Percentiles rank a stretch among this genome's conserved stretches.
Evolutionary conservation across 306 rosid species (phyloP).

Genomic region (Malus asiatica): DNA sequence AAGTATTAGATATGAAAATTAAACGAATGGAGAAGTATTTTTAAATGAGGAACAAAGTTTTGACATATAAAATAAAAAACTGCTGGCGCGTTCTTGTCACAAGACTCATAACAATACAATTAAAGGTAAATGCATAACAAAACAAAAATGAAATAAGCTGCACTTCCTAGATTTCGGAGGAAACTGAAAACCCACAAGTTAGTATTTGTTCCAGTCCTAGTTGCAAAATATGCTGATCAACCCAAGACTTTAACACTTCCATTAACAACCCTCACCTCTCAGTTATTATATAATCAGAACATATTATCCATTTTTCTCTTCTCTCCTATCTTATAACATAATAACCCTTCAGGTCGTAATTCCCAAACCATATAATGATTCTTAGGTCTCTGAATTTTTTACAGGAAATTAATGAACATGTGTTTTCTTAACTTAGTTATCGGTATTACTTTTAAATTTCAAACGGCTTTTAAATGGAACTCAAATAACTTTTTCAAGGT

Average conservation of each 20-base stretch:
- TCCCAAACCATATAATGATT: not conserved
- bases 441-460: not conserved
- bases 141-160: not conserved
- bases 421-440: not conserved
- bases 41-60: not conserved
- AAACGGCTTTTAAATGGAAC: not conserved
- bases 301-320: not conserved
- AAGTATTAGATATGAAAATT: slow-evolving; percentile 14
- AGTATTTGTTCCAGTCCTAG: not conserved
- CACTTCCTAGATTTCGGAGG: not conserved
- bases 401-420: not conserved
- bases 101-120: not conserved
- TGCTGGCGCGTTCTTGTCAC: not conserved
- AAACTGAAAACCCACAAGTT: not conserved
- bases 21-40: not conserved
- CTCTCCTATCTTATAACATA: not conserved
- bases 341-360: not conserved
- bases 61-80: not conserved
- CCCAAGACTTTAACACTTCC: not conserved
- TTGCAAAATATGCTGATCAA: not conserved
- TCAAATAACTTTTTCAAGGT: not conserved
- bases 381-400: too few relatives aligned
- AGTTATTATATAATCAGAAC: not conserved
- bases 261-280: not conserved
- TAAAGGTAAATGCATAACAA: not conserved